Evolutionary conservation across 2,329 filamentous ascomycete genomes (phyloP).

Genomic region (Lecanoromycetidae sp.): DNA sequence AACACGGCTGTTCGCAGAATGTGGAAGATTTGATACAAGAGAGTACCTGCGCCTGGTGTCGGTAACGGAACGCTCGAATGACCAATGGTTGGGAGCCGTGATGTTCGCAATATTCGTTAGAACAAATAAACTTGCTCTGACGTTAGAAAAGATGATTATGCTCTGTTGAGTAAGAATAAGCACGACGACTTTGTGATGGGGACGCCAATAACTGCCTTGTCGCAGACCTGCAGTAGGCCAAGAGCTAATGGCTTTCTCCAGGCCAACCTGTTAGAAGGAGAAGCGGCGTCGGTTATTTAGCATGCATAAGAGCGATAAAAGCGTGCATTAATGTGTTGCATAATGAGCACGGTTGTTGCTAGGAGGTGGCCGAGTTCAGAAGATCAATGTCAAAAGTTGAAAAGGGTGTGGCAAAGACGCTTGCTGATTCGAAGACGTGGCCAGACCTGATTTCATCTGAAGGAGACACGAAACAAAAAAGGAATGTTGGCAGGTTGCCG

Average conservation of each 20-base stretch:
- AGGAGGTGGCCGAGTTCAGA: not conserved
- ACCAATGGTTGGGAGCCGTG: too few species aligned
- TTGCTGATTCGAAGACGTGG: constrained; percentile 6
- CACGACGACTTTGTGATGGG: not conserved
- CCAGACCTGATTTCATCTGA: constrained; percentile 12
- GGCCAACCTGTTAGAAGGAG: not conserved
- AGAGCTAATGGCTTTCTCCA: not conserved
- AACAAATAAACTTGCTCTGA: not conserved
- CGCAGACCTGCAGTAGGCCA: constrained; percentile 7
- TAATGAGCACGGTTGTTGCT: not conserved
- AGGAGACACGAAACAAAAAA: constrained; percentile 6
- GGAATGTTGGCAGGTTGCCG: not conserved
- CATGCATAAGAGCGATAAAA: constrained; percentile 10
- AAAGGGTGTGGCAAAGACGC: not conserved
- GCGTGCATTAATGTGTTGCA: not conserved
- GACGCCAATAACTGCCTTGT: constrained; percentile 6
- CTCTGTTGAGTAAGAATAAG: not conserved
- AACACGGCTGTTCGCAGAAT: not conserved
- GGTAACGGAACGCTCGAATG: too few species aligned
- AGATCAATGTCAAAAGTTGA: not conserved
- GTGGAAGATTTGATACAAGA: too few species aligned
- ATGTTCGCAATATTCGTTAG: not conserved
- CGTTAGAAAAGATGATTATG: not conserved
- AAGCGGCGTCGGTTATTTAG: not conserved
- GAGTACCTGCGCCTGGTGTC: too few species aligned